phyloP scores from a whole-genome alignment of 192 early-diverging fungal genomes.

The Coemansia aciculifera region DNA sequence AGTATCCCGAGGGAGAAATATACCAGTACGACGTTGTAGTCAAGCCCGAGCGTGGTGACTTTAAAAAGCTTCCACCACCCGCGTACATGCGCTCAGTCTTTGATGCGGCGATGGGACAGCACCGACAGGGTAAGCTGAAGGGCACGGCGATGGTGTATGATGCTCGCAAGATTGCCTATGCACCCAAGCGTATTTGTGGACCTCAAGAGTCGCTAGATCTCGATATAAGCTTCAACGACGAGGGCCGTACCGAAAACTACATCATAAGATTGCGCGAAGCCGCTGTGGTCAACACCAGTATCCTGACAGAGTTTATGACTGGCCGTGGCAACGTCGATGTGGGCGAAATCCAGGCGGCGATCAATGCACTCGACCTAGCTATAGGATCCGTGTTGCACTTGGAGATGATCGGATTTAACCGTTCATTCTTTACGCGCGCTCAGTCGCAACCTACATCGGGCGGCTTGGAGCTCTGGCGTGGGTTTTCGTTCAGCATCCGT shows the following conservation, averaged over 20 bases:
- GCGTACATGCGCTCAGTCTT: constrained; percentile 73
- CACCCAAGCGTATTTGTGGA: constrained; percentile 74
- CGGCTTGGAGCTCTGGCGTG: constrained; percentile 90
- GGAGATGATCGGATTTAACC: constrained; percentile 73
- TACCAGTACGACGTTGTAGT: constrained; percentile 89
- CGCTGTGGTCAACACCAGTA: constrained; percentile 59
- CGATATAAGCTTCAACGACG: constrained; percentile 48
- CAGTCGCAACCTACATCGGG: constrained; percentile 57
- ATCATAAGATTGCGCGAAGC: constrained; percentile 58
- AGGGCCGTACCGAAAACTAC: constrained; percentile 57
- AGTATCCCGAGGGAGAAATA: constrained; percentile 65
- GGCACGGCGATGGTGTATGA: constrained; percentile 79
- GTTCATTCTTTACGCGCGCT: constrained; percentile 89
- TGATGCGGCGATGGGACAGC: constrained; percentile 49
- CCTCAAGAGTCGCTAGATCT: constrained; percentile 60
- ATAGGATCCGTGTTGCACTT: constrained; percentile 83
- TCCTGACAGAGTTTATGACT: constrained; percentile 29
- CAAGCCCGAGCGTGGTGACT: constrained; percentile 51
- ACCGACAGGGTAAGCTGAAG: constrained; percentile 58
- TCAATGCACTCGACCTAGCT: constrained; percentile 77
- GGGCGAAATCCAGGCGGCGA: constrained; percentile 44
- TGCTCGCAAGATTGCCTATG: constrained; percentile 80
- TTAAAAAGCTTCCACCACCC: constrained; percentile 36
- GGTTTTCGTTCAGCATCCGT: constrained; percentile 86
- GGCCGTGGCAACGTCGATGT: constrained; percentile 17